phyloP scores from a whole-genome alignment of 768 basidiomycete genomes.

The Pleurotus ostreatus region DNA sequence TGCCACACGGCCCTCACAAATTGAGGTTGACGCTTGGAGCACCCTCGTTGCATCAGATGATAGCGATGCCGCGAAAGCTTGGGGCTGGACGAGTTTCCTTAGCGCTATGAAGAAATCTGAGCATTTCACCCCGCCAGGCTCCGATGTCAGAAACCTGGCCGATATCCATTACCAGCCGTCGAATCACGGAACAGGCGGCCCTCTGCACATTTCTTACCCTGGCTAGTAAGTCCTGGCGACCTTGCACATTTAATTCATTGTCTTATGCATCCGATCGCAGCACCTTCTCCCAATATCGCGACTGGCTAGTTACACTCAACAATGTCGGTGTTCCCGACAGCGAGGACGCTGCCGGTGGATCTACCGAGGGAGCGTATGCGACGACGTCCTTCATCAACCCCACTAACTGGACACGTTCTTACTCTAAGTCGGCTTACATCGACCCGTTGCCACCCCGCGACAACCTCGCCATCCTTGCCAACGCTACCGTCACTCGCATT shows the following conservation, averaged over 20 bases:
- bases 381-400: constrained; percentile 60
- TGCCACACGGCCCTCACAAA: constrained; percentile 39
- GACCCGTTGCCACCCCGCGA: constrained; percentile 51
- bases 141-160: constrained; percentile 31
- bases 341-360: constrained; percentile 42
- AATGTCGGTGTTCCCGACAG: constrained; percentile 36
- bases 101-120: constrained; percentile 47
- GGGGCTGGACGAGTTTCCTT: constrained; percentile 34
- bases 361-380: constrained; percentile 48
- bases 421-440: constrained; percentile 64
- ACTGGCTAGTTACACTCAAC: constrained; percentile 53
- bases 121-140: constrained; percentile 49
- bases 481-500: constrained; percentile 51
- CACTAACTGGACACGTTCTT: constrained; percentile 59
- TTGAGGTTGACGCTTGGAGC: constrained; percentile 42
- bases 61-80: constrained; percentile 32
- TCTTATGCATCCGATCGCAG: constrained; percentile 19
- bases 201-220: constrained; percentile 39
- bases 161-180: constrained; percentile 40
- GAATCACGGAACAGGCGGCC: constrained; percentile 50
- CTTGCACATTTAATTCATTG: not conserved
- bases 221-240: constrained; percentile 37
- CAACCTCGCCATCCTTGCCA: constrained; percentile 56
- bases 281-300: constrained; percentile 44
- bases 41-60: constrained; percentile 24